A percentile compares a stretch with the other conserved stretches of the same genome.
Conservation (phyloP, 73 alveolate genomes). For the Paramecium sexaurelia region DNA sequence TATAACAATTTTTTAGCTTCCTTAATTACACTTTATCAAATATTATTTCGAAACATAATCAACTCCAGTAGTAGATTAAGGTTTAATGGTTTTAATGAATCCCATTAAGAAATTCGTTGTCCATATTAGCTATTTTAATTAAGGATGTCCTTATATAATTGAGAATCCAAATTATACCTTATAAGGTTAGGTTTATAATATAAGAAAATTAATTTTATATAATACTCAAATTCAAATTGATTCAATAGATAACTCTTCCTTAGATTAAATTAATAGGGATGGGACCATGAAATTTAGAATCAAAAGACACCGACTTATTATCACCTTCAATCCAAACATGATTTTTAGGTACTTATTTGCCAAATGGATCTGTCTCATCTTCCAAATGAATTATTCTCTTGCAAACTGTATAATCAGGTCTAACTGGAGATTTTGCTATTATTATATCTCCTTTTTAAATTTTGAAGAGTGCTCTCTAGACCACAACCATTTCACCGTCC, state of each 20-base stretch:
- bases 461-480: neutral
- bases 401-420: constrained; percentile 19
- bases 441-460: constrained; percentile 58
- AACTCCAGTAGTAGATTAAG: constrained; percentile 55
- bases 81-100: constrained; percentile 1
- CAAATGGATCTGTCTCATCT: neutral
- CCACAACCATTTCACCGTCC: constrained; percentile 30
- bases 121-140: constrained; percentile 89
- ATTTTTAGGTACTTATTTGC: neutral
- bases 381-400: neutral
- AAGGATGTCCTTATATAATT: constrained; percentile 59
- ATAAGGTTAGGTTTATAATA: neutral
- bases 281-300: constrained; percentile 7
- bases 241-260: neutral
- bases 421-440: constrained; percentile 60
- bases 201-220: neutral
- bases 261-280: neutral
- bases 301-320: neutral
- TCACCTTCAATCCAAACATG: constrained; percentile 22
- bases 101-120: constrained; percentile 70
- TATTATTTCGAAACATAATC: constrained; percentile 38
- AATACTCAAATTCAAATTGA: too few relatives aligned
- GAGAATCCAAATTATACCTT: neutral
- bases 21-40: neutral
- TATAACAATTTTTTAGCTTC: constrained; percentile 40